phyloP scores from a whole-genome alignment of 2,329 filamentous ascomycete species.

The Truncatella angustata region DNA sequence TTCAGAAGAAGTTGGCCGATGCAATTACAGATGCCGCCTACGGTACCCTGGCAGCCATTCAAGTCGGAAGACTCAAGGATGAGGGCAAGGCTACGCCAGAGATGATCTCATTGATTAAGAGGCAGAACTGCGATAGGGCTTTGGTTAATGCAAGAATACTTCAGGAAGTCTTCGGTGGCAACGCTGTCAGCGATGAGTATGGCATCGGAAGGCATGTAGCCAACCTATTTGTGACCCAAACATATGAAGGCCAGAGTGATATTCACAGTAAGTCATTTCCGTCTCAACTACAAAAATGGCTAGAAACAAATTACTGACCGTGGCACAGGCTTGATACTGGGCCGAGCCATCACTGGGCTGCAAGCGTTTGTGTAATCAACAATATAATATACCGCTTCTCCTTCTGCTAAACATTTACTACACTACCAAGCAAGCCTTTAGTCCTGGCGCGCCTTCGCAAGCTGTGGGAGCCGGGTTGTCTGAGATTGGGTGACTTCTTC shows the following conservation, averaged over 20 bases:
- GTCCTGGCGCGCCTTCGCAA: too few species aligned
- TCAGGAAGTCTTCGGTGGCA: constrained; percentile 96
- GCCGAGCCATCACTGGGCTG: constrained; percentile 66
- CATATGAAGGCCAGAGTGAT: constrained; percentile 97
- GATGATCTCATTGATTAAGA: constrained; percentile 97
- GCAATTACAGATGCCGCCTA: constrained; percentile 88
- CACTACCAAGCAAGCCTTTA: too few species aligned
- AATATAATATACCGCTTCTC: too few species aligned
- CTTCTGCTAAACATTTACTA: too few species aligned
- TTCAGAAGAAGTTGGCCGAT: constrained; percentile 97
- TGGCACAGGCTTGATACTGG: constrained; percentile 61
- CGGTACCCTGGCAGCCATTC: constrained; percentile 83
- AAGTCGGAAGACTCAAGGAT: constrained; percentile 92
- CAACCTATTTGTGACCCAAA: constrained; percentile 96
- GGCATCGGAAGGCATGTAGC: constrained; percentile 91
- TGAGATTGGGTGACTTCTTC: too few species aligned
- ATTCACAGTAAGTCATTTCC: constrained; percentile 74
- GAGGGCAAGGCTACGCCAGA: constrained; percentile 84
- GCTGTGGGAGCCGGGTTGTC: too few species aligned
- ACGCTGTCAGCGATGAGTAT: constrained; percentile 98
- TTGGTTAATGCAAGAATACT: constrained; percentile 75
- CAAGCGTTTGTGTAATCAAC: constrained; percentile 70
- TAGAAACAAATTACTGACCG: neutral
- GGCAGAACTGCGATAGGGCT: constrained; percentile 94
- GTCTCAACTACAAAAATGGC: neutral